A percentile compares a stretch with the other conserved stretches of the same genome.
Evolutionary conservation across 1,284 basidiomycete species (phyloP).

Genomic region (Puccinia brachypodii): DNA sequence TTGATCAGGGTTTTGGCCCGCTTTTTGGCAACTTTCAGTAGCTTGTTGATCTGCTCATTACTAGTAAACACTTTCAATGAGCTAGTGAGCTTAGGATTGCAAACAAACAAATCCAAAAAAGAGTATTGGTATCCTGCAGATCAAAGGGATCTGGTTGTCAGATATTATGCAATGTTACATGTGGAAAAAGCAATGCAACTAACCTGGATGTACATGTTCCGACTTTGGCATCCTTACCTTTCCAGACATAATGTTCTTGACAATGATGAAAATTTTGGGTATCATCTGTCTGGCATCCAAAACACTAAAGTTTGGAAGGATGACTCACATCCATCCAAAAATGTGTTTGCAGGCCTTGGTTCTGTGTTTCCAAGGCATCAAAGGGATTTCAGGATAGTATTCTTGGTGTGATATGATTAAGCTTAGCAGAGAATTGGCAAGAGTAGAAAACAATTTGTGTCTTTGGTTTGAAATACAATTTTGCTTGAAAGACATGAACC

Average conservation of each 20-base stretch:
- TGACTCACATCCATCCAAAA: conserved; percentile 24
- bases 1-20: not conserved
- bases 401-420: not conserved
- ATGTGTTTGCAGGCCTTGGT: conserved; percentile 9
- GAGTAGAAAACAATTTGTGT: too few species aligned
- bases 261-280: conserved; percentile 13
- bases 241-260: conserved; percentile 7
- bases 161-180: too few species aligned
- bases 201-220: conserved; percentile 5
- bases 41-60: not conserved
- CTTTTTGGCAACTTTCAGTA: not conserved
- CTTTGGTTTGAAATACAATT: not conserved
- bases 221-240: conserved; percentile 21
- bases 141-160: too few species aligned
- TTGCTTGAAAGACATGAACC: not conserved
- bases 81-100: not conserved
- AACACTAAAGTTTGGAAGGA: conserved; percentile 6
- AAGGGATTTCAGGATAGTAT: not conserved
- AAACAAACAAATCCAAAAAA: not conserved
- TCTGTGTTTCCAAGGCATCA: conserved; percentile 8
- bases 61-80: not conserved
- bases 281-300: conserved; percentile 2
- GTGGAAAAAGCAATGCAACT: not conserved
- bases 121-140: conserved; percentile 2
- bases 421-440: not conserved